Base-by-base conservation (phyloP, 2,329 filamentous ascomycete genomes). In the Sporothrix schenckii region DNA sequence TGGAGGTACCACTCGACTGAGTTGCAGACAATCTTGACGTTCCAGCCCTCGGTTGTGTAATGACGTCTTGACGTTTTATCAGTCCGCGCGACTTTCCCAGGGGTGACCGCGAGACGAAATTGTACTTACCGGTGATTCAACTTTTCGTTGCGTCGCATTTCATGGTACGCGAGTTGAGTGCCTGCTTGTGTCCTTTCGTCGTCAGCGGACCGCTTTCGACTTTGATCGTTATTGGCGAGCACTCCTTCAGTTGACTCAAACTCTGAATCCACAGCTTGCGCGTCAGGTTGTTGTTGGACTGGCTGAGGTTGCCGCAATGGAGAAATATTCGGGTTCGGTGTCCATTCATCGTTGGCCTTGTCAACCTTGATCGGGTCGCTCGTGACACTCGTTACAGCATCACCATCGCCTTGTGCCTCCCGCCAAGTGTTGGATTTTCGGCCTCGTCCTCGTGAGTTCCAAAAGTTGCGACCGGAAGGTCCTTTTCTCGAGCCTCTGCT, bases 11-110 rank as follows among this genome's bases (percentile, higher is more conserved):
- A 74, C 6, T 27, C 16, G 3, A 39, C 11, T 1, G 39, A 24
- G 9, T 68, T 44, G 49, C 73, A 73, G 16, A 68, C 24, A 6
- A 74, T 47, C 10, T 58, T 27, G 5, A 74, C 61, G n/a, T 73
- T 69, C 56, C 71, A 73, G 16, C 47, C 67, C 2, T 66, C 24
- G 1, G 58, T 49, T 9, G 34, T 21, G 58, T 70, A 16, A 61
- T 63, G 66, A 14, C 27, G 50, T 27, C 65, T 56, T 13, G 21
- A 13, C 5, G 47, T 39, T 19, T 10, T 58, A 10, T 39, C 16
- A 58, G 54, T n/a, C 14, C 3, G 16, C 16, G 16, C 16, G 53
- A 16, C 14, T 13, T 54, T 19, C 19, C 6, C 9, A 56, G n/a
- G 53, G 11, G 14, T 16, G 34, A 19, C 24, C 27, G 19, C 19